A percentile compares a stretch with the other conserved stretches of the same genome.
Evolutionary conservation across 2,329 filamentous ascomycete species (phyloP).

Genomic region (Epichloe hybrida): DNA sequence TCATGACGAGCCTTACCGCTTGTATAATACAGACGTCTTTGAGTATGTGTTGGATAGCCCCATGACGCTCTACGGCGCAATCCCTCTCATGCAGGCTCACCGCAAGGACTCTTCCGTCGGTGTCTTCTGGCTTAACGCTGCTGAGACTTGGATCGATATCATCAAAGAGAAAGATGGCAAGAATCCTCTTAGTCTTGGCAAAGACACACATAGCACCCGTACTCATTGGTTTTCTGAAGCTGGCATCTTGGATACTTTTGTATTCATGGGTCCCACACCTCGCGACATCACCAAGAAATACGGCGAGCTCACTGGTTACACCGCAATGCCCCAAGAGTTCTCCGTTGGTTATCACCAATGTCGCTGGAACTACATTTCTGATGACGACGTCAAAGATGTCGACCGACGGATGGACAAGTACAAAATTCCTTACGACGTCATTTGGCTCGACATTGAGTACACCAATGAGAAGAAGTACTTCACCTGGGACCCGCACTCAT

Average conservation of each 20-base stretch:
- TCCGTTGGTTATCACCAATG: constrained; percentile 93
- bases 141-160: constrained; percentile 96
- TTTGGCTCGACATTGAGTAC: constrained; percentile 98
- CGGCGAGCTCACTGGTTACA: constrained; percentile 80
- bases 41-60: constrained; percentile 95
- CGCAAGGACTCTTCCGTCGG: constrained; percentile 86
- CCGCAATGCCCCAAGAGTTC: constrained; percentile 83
- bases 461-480: constrained; percentile 97
- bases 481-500: constrained; percentile 85
- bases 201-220: constrained; percentile 57
- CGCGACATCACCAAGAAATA: constrained; percentile 72
- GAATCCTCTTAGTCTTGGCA: constrained; percentile 42
- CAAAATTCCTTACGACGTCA: constrained; percentile 94
- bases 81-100: constrained; percentile 96
- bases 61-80: constrained; percentile 96
- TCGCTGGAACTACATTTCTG: constrained; percentile 96
- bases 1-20: constrained; percentile 76
- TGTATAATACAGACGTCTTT: constrained; percentile 96
- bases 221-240: constrained; percentile 97
- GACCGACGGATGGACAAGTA: constrained; percentile 92
- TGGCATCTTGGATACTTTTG: constrained; percentile 80
- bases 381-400: constrained; percentile 93
- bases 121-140: constrained; percentile 93
- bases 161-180: constrained; percentile 57
- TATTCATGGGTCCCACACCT: constrained; percentile 83